Evolutionary conservation across 2,329 filamentous ascomycete genomes (phyloP).

Genomic region (Clathrospora elynae): DNA sequence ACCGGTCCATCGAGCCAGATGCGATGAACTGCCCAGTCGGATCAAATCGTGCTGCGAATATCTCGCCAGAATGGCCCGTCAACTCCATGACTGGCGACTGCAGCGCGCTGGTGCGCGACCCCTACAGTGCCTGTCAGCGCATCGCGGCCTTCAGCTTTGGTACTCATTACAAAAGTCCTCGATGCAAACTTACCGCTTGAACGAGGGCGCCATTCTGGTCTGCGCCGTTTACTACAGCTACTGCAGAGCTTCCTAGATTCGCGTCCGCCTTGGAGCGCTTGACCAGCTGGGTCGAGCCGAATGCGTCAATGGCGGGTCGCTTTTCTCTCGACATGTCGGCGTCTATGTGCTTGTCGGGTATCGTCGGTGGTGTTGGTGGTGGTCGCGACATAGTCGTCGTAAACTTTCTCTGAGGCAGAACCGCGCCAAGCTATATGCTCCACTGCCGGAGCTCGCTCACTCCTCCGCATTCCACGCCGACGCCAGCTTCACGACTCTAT

Average conservation of each 20-base stretch:
- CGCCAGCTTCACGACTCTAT: constrained; percentile 24
- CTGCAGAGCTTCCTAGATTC: constrained; percentile 59
- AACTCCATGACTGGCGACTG: constrained; percentile 95
- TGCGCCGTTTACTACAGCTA: constrained; percentile 63
- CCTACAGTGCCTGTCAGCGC: constrained; percentile 58
- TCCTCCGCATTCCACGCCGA: constrained; percentile 17
- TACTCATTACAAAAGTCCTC: constrained; percentile 42
- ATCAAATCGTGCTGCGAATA: constrained; percentile 90
- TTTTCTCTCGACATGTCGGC: constrained; percentile 84
- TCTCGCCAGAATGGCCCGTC: constrained; percentile 76
- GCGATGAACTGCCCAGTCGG: constrained; percentile 86
- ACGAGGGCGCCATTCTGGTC: constrained; percentile 67
- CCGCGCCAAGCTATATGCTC: constrained; percentile 18
- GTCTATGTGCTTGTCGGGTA: constrained; percentile 1
- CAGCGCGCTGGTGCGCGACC: constrained; percentile 77
- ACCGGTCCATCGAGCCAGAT: constrained; percentile 93
- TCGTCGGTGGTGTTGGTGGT: constrained; percentile 1
- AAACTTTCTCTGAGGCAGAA: constrained; percentile 26
- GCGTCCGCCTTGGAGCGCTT: constrained; percentile 82
- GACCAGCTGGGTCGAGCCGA: constrained; percentile 78
- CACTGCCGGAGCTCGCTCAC: constrained; percentile 16
- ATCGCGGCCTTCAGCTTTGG: constrained; percentile 37
- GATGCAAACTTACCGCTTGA: constrained; percentile 64
- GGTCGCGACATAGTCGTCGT: constrained; percentile 16
- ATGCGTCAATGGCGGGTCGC: constrained; percentile 83